Conservation (phyloP, 2,329 filamentous ascomycete species). For the Diaporthe sp. region DNA sequence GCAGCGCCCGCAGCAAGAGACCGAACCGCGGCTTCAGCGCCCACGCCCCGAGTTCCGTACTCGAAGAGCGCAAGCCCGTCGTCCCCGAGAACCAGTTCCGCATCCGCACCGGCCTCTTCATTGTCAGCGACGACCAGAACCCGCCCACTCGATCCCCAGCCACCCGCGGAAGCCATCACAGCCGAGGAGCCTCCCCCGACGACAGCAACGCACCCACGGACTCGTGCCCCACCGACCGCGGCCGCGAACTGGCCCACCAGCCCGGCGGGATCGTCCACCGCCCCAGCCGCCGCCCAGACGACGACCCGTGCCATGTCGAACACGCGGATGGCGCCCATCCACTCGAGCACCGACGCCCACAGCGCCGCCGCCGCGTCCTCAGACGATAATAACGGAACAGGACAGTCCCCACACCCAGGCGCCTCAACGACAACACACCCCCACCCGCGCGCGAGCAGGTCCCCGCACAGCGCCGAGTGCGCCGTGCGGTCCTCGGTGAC, state of each 20-base stretch:
- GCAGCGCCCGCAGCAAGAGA: background rate
- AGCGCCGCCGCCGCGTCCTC: slow-evolving; percentile 71
- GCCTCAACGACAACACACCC: slow-evolving; percentile 74
- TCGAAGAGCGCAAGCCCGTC: slow-evolving; percentile 23
- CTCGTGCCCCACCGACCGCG: background rate
- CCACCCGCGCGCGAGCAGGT: slow-evolving; percentile 75
- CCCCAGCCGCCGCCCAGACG: slow-evolving; percentile 63
- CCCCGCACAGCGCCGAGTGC: slow-evolving; percentile 71
- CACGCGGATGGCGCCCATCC: slow-evolving; percentile 63
- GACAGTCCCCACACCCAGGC: slow-evolving; percentile 77
- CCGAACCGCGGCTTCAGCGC: background rate
- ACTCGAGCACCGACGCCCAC: slow-evolving; percentile 73
- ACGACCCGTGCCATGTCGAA: slow-evolving; percentile 72
- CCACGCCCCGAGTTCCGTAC: background rate
- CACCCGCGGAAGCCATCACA: background rate
- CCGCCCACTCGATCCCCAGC: background rate
- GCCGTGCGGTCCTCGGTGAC: slow-evolving; percentile 75
- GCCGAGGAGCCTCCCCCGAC: background rate
- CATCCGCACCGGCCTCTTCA: background rate
- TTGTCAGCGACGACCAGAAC: slow-evolving; percentile 33
- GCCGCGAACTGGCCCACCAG: slow-evolving; percentile 20
- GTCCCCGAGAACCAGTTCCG: background rate
- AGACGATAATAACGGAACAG: slow-evolving; percentile 57
- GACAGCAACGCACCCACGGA: slow-evolving; percentile 33
- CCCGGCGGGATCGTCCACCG: background rate